phyloP scores from a whole-genome alignment of 2,329 filamentous ascomycete species.

The Ilyonectria robusta region DNA sequence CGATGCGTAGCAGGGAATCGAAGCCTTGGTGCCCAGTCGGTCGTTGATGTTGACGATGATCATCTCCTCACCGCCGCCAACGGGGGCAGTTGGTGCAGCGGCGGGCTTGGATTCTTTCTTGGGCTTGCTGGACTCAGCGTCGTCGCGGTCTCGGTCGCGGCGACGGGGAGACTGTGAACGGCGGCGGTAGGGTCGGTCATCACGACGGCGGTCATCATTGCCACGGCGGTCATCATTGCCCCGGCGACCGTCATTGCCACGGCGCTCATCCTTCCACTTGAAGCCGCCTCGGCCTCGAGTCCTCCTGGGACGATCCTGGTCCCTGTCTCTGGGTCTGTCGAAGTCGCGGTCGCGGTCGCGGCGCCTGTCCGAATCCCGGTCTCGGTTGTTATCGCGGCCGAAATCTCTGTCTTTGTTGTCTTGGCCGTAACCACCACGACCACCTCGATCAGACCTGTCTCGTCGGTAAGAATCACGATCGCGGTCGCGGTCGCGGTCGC shows the following conservation, averaged over 20 bases:
- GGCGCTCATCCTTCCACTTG: slow-evolving; percentile 47
- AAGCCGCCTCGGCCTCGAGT: slow-evolving; percentile 44
- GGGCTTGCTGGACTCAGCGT: slow-evolving; percentile 46
- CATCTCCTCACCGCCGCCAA: slow-evolving; percentile 78
- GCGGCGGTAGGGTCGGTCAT: slow-evolving; percentile 39
- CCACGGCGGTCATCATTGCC: slow-evolving; percentile 40
- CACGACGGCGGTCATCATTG: slow-evolving; percentile 38
- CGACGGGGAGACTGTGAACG: slow-evolving; percentile 41
- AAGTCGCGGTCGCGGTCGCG: slow-evolving; percentile 24
- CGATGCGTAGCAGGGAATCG: slow-evolving; percentile 88
- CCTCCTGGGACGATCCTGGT: slow-evolving; percentile 41
- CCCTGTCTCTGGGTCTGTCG: slow-evolving; percentile 43
- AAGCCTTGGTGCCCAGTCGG: slow-evolving; percentile 94
- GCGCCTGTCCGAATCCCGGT: slow-evolving; percentile 25
- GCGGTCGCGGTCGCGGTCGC: slow-evolving; percentile 3
- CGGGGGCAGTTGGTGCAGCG: slow-evolving; percentile 38
- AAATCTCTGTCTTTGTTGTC: slow-evolving; percentile 12
- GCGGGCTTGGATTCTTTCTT: slow-evolving; percentile 57
- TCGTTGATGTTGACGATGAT: slow-evolving; percentile 96
- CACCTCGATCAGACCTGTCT: slow-evolving; percentile 20
- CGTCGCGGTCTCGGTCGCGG: slow-evolving; percentile 31
- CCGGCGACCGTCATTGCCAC: slow-evolving; percentile 37
- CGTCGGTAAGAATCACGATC: slow-evolving; percentile 13
- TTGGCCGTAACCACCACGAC: neutral
- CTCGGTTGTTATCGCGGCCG: neutral